Percentiles rank a stretch among this genome's conserved stretches.
Evolutionary conservation across 2,329 filamentous ascomycete genomes (phyloP).

Genomic region (Xylariaceae sp.): DNA sequence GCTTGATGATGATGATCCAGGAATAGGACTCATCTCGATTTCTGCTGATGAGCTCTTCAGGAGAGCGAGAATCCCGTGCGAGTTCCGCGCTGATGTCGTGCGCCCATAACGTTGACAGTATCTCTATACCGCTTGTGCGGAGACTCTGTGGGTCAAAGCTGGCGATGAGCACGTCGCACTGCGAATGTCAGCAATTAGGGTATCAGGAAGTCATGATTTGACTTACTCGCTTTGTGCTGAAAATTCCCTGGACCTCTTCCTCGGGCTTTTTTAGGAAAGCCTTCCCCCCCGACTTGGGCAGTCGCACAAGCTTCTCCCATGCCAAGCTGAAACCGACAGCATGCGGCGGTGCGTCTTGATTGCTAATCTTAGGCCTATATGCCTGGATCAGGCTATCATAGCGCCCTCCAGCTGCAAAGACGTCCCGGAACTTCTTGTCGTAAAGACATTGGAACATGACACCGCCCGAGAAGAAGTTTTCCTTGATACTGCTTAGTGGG

Average conservation of each 20-base stretch:
- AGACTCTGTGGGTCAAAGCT: slow-evolving; percentile 76
- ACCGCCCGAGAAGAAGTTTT: slow-evolving; percentile 80
- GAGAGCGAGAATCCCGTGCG: slow-evolving; percentile 67
- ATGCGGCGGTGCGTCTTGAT: slow-evolving; percentile 57
- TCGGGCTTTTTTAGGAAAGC: slow-evolving; percentile 63
- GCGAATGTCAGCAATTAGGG: slow-evolving; percentile 10
- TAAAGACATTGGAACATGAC: slow-evolving; percentile 87
- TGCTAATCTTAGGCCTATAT: slow-evolving; percentile 61
- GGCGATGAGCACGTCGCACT: slow-evolving; percentile 85
- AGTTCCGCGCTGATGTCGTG: slow-evolving; percentile 84
- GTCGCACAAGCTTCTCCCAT: slow-evolving; percentile 72
- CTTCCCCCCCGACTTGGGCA: slow-evolving; percentile 48
- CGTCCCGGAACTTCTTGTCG: slow-evolving; percentile 73
- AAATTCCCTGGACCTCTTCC: slow-evolving; percentile 53
- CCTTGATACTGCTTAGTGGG: slow-evolving; percentile 81
- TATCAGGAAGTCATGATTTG: too few relatives aligned
- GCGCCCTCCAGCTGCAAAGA: slow-evolving; percentile 87
- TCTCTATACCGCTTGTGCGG: slow-evolving; percentile 65
- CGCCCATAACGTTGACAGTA: slow-evolving; percentile 73
- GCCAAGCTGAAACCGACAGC: slow-evolving; percentile 89
- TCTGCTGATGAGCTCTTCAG: slow-evolving; percentile 70
- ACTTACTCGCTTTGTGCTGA: slow-evolving; percentile 56
- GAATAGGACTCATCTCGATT: slow-evolving; percentile 71
- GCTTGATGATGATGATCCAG: slow-evolving; percentile 87
- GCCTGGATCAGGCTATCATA: slow-evolving; percentile 88